Base-by-base conservation (phyloP, 2,329 filamentous ascomycete species). In the Orbilia oligospora region DNA sequence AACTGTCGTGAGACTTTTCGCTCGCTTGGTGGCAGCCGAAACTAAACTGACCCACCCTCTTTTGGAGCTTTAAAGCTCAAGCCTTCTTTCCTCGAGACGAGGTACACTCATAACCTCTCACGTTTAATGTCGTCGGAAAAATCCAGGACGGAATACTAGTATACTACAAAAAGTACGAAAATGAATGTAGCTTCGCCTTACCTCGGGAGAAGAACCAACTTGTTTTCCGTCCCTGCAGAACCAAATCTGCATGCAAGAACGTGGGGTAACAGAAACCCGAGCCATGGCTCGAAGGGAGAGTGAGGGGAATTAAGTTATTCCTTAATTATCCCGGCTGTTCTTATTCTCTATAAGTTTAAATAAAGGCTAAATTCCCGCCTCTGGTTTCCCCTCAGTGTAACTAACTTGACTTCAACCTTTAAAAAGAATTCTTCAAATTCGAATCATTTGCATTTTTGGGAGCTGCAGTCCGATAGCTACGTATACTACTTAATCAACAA, bases 311-410 rank as follows among this genome's bases (percentile, higher is more conserved):
- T 38, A 38, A 3, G 38, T 18, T 22, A 48, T 48, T 22, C 44
- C n/a, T 48, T 48, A 48, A 48, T 48, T 48, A 48, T 48, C 44
- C 44, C 44, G 44, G n/a, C n/a, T 20, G 5, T 48, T 30, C 38
- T 20, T 22, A 3, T 20, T 22, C n/a, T 3, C 12, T 41, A 41
- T 41, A 41, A 16, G 12, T 41, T 48, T 48, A 48, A 48, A 48
- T 48, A 48, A 48, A 48, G 44, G 12, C 38, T 41, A 41, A 41
- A 41, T 41, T 41, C 38, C 38, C 38, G 12, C 6, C 38, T 41
- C 38, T 69, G 58, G 27, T 30, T n/a, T 30, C 66, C 66, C 66
- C 66, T 69, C 66, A 16, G 38, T 2, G 38, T 14, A 41, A 14
- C 38, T 41, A 4, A n/a, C 38, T 38, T 38, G 6, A 38, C 12